Conservation (phyloP, 2,329 filamentous ascomycete genomes). For the Trichoderma koningii region DNA sequence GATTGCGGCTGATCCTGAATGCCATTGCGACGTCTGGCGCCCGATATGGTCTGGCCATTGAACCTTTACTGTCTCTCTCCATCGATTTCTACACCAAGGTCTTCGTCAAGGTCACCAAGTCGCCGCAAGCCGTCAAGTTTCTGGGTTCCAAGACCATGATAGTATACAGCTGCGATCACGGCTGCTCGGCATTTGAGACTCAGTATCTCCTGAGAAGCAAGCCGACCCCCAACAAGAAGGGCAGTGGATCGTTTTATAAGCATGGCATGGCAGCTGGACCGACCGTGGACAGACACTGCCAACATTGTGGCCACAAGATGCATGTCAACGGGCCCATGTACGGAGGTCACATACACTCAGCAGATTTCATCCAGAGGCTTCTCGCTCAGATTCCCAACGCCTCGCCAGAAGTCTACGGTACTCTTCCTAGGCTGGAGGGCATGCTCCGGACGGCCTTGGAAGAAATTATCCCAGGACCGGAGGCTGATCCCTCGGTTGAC, state of each 20-base stretch:
- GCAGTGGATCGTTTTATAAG: conserved; percentile 71
- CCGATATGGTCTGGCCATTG: conserved; percentile 83
- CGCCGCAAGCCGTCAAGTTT: conserved; percentile 85
- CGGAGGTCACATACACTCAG: conserved; percentile 82
- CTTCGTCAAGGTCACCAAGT: conserved; percentile 80
- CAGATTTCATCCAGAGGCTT: conserved; percentile 77
- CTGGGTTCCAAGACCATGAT: conserved; percentile 89
- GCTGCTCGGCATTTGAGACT: conserved; percentile 88
- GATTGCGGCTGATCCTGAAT: conserved; percentile 82
- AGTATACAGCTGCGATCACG: conserved; percentile 85
- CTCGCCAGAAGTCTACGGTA: conserved; percentile 73
- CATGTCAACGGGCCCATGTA: conserved; percentile 96
- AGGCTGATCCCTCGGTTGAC: conserved; percentile 43
- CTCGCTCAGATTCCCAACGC: conserved; percentile 70
- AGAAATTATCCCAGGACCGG: conserved; percentile 55
- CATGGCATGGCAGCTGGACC: conserved; percentile 74
- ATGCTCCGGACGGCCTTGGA: conserved; percentile 90
- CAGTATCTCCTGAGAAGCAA: conserved; percentile 76
- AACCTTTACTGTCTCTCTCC: conserved; percentile 87
- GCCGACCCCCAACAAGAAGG: conserved; percentile 68
- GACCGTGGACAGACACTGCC: conserved; percentile 65
- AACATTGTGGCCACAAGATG: conserved; percentile 82
- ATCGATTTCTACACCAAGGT: conserved; percentile 95
- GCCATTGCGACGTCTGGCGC: conserved; percentile 78
- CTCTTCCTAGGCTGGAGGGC: conserved; percentile 78